Percentiles rank a stretch among this genome's conserved stretches.
Conservation (phyloP, 495 filamentous ascomycete species). For the Penicillium verhagenii region DNA sequence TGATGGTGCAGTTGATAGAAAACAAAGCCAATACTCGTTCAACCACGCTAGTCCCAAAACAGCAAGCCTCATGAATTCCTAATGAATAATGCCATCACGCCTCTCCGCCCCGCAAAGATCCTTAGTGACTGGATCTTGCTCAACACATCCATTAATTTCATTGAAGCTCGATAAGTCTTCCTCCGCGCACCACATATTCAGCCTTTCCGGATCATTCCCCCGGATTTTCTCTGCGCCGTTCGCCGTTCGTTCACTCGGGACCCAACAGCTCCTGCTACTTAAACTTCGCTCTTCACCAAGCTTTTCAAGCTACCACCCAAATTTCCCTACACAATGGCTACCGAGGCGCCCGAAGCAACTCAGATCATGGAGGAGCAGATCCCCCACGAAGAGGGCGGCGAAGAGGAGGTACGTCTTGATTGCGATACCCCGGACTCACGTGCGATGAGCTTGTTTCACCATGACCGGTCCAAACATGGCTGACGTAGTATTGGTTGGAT, state of each 20-base stretch:
- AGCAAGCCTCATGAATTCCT: slow-evolving; percentile 16
- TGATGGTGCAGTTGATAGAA: neutral
- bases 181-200: too few relatives aligned
- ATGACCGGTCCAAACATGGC: neutral
- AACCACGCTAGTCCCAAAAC: slow-evolving; percentile 38
- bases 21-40: slow-evolving; percentile 3
- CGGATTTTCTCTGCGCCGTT: neutral
- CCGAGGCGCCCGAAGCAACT: slow-evolving; percentile 27
- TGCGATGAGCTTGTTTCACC: neutral
- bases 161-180: neutral
- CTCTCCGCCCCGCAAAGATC: slow-evolving; percentile 19
- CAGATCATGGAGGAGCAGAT: slow-evolving; percentile 42
- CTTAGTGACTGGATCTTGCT: neutral
- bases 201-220: neutral
- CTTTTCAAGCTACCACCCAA: slow-evolving; percentile 1
- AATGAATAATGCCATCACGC: slow-evolving; percentile 15
- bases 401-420: slow-evolving; percentile 43
- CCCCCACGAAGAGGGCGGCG: slow-evolving; percentile 40
- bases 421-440: neutral
- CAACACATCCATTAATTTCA: neutral
- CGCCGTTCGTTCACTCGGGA: neutral
- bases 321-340: slow-evolving; percentile 16
- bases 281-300: neutral
- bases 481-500: slow-evolving; percentile 6
- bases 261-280: slow-evolving; percentile 1